These are phyloP conservation scores for Suhomyces anneliseae DNA, from an alignment of 1,139 yeast species.

Conservation along the genomic window DNA sequence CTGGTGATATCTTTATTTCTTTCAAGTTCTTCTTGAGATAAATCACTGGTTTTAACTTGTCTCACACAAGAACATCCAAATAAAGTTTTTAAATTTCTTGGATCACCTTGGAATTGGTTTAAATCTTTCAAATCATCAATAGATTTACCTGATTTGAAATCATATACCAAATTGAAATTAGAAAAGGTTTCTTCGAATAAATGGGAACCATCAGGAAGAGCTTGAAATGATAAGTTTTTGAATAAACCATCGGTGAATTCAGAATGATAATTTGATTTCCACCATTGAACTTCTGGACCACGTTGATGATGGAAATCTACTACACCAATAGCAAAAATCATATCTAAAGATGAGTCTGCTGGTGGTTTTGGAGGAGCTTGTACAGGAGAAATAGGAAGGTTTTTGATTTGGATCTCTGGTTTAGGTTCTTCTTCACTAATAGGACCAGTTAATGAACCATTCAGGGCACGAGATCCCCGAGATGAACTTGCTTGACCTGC, in stretches of 20 bases:
- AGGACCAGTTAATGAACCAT: conserved; percentile 2
- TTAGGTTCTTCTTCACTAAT: background rate
- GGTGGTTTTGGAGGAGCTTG: conserved; percentile 1
- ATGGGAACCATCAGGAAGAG: conserved; percentile 95
- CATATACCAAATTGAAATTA: conserved; percentile 82
- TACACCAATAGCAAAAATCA: conserved; percentile 80
- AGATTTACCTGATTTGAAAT: conserved; percentile 51
- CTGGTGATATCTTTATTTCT: conserved; percentile 73
- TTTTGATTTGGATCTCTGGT: conserved; percentile 32
- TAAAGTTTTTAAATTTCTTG: conserved; percentile 61
- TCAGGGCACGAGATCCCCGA: conserved; percentile 5
- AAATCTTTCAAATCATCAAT: conserved; percentile 47
- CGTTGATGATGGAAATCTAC: conserved; percentile 93
- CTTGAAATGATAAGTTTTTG: conserved; percentile 92
- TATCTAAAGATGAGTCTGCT: conserved; percentile 24
- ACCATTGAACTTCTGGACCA: conserved; percentile 95
- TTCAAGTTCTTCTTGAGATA: conserved; percentile 46
- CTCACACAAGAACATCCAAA: conserved; percentile 95
- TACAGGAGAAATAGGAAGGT: conserved; percentile 30
- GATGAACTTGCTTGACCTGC: conserved; percentile 1
- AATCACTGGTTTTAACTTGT: conserved; percentile 67
- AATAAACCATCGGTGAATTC: conserved; percentile 51
- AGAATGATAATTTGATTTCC: conserved; percentile 66
- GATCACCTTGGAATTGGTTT: conserved; percentile 44
- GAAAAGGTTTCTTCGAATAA: conserved; percentile 89